A percentile compares a stretch with the other conserved stretches of the same genome.
These are phyloP conservation scores for Debaryomyces psychrophilus DNA, from an alignment of 1,139 yeast genomes.

Conservation along the genomic window DNA sequence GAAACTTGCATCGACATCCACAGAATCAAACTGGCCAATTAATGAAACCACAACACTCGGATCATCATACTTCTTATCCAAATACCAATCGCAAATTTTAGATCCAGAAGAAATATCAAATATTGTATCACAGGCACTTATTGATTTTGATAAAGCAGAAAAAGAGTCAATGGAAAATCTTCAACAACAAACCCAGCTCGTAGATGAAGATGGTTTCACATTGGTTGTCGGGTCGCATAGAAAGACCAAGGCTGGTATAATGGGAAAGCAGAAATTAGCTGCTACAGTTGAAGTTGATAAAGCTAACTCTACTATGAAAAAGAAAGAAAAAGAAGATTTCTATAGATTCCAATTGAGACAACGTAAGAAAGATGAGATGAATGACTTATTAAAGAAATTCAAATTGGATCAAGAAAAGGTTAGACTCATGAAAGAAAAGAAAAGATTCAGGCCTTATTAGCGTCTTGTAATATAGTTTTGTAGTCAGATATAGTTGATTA, in stretches of 20 bases:
- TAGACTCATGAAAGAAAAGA: slow-evolving; percentile 73
- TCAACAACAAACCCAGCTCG: slow-evolving; percentile 56
- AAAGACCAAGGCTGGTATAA: slow-evolving; percentile 70
- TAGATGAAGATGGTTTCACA: slow-evolving; percentile 94
- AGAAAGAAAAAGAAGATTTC: slow-evolving; percentile 87
- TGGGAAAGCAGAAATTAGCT: slow-evolving; percentile 57
- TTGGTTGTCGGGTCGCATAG: slow-evolving; percentile 85
- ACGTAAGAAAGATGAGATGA: slow-evolving; percentile 89
- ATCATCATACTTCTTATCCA: slow-evolving; percentile 32
- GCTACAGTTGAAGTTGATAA: slow-evolving; percentile 47
- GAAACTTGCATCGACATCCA: slow-evolving; percentile 37
- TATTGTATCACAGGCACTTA: slow-evolving; percentile 61
- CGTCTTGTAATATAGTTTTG: slow-evolving; percentile 6
- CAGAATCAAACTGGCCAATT: slow-evolving; percentile 37
- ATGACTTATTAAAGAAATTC: slow-evolving; percentile 78
- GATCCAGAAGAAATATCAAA: slow-evolving; percentile 51
- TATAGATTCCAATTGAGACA: slow-evolving; percentile 96
- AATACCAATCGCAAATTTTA: slow-evolving; percentile 37
- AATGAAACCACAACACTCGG: slow-evolving; percentile 24
- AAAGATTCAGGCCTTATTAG: slow-evolving; percentile 82
- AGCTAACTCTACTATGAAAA: slow-evolving; percentile 59
- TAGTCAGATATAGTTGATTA: slow-evolving; percentile 6
- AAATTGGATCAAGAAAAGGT: slow-evolving; percentile 90
- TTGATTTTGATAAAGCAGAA: slow-evolving; percentile 73
- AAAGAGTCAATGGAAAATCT: slow-evolving; percentile 63